These are phyloP conservation scores for Fragaria vesca DNA, from an alignment of 306 rosid species.

Conservation along the genomic window DNA sequence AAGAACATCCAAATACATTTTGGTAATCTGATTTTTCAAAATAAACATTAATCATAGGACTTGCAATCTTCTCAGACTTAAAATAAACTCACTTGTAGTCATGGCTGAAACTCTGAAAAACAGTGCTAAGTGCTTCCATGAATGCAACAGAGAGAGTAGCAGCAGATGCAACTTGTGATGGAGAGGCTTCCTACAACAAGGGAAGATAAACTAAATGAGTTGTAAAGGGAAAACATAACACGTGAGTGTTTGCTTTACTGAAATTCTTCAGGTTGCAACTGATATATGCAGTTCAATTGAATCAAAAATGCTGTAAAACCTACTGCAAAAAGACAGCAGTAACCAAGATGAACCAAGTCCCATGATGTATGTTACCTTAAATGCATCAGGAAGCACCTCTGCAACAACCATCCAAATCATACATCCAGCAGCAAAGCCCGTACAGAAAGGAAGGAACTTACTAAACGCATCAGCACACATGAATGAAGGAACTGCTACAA, in stretches of 20 bases:
- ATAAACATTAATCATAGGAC: background rate
- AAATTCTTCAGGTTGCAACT: background rate
- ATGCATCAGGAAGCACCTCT: constrained; percentile 99
- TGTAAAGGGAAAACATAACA: constrained; percentile 18
- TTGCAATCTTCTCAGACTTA: background rate
- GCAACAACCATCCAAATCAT: constrained; percentile 99
- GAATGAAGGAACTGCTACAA: constrained; percentile 97
- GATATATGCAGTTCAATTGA: background rate
- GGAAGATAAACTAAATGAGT: constrained; percentile 15
- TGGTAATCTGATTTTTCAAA: background rate
- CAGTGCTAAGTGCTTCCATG: constrained; percentile 96
- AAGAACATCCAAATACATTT: background rate
- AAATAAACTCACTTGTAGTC: constrained; percentile 71
- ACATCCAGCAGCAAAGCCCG: constrained; percentile 99
- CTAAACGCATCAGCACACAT: constrained; percentile 95
- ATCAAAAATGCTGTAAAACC: background rate
- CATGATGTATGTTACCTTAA: constrained; percentile 58
- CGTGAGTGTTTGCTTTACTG: background rate
- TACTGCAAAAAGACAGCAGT: background rate
- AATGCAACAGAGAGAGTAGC: constrained; percentile 94
- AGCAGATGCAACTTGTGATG: constrained; percentile 95
- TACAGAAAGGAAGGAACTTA: constrained; percentile 95
- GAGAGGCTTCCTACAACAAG: constrained; percentile 73
- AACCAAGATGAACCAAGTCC: constrained; percentile 10
- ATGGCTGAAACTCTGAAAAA: constrained; percentile 81